Base-by-base conservation (phyloP, 768 basidiomycete species). In the Neoboletus brunneissimus region DNA sequence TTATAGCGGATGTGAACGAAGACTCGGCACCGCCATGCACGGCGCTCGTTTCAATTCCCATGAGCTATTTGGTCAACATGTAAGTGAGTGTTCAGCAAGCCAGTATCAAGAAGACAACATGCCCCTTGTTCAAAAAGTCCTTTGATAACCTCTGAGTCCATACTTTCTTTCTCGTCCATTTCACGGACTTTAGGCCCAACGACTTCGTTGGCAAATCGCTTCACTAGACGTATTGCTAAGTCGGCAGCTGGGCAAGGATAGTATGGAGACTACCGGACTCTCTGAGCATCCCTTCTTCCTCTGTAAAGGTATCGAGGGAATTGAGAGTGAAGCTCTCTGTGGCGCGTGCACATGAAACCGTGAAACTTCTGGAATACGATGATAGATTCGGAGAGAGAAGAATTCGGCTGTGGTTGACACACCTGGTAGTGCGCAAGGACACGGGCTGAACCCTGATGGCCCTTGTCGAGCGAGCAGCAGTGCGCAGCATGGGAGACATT, bases 111-210 rank as follows among this genome's bases (percentile, higher is more conserved):
- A 15, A 13, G 41, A 38, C 38, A 4, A 74, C 89, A 65, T 68
- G 96, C 94, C 18, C 97, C 97, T 74, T 97, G 94, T 48, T 97
- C 94, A 59, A 98, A 99, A 13, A 98, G 80, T 0, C 86, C 92
- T 65, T 89, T 79, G 67, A 98, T 91, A 59, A 99, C 71, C 0
- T 75, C 79, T 1, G 91, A 85, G 69, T 98, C 94, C 96, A 99
- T 98, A 54, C 72, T 76, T 74, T 99, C 96, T 53, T 87, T 89
- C 79, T 99, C 97, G 67, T 99, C 97, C 97, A 99, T 99, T 72
- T 95, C 94, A 22, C 86, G 82, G 55, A 97, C 95, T 72, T 87
- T 91, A 47, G 97, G 97, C 4, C 76, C 90, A 20, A 99, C 84
- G 29, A 96, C 87, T 50, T 98, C 94, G 50, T 81, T 78, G 0